A percentile compares a stretch with the other conserved stretches of the same genome.
Conservation (phyloP, 2,329 filamentous ascomycete genomes). For the Ceratocystis variospora region DNA sequence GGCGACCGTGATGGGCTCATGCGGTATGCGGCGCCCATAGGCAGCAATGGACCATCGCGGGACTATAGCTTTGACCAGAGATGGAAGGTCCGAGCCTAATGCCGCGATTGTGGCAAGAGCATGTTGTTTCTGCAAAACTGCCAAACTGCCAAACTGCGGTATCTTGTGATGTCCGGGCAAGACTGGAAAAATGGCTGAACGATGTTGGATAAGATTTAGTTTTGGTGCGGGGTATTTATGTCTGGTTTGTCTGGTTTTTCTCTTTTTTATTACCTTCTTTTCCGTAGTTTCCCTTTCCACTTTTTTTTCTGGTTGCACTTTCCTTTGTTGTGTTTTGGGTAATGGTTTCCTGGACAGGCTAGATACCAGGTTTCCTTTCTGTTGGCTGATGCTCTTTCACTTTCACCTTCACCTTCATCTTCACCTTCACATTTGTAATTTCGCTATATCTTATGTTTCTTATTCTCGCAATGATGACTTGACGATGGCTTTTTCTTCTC, state of each 20-base stretch:
- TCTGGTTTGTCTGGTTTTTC: not conserved
- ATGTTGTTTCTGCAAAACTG: not conserved
- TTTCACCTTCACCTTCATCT: not conserved
- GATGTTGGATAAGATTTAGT: not conserved
- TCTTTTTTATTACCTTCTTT: not conserved
- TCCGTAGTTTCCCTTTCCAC: not conserved
- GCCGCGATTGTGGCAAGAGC: not conserved
- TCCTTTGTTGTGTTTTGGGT: not conserved
- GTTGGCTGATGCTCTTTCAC: not conserved
- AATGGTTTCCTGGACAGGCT: not conserved
- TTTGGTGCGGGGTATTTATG: not conserved
- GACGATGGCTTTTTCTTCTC: conserved; percentile 1
- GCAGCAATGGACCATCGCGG: conserved; percentile 4
- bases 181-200: not conserved
- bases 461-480: conserved; percentile 1
- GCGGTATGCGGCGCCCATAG: conserved; percentile 27
- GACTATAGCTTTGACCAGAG: not conserved
- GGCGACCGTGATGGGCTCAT: conserved; percentile 27
- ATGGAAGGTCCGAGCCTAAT: not conserved
- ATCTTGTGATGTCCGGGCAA: not conserved
- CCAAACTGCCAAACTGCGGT: not conserved
- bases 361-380: conserved; percentile 7
- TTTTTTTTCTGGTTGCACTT: not conserved
- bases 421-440: not conserved
- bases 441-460: not conserved